Percentiles rank a stretch among this genome's conserved stretches.
Conservation (phyloP, 2,329 filamentous ascomycete genomes). For the Hypoxylon sp. region DNA sequence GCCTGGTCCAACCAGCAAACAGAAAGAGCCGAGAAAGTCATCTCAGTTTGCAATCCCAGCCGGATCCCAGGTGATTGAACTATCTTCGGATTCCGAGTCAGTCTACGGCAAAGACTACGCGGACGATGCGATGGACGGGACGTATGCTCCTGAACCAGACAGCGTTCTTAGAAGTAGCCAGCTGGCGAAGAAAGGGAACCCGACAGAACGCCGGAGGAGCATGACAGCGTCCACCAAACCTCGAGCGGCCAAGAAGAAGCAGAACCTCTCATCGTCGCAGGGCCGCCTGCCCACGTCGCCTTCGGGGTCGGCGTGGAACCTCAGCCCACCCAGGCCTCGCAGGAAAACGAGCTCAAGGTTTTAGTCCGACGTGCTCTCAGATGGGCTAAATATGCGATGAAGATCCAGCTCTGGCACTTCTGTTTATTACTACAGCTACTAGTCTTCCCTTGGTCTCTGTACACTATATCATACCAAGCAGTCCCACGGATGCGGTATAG, state of each 20-base stretch:
- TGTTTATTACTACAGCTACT: neutral
- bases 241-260: conserved; percentile 6
- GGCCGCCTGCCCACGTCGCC: conserved; percentile 5
- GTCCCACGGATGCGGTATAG: neutral
- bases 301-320: conserved; percentile 1
- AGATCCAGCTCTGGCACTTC: neutral
- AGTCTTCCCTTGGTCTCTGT: neutral
- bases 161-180: conserved; percentile 32
- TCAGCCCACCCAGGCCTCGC: conserved; percentile 17
- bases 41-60: conserved; percentile 46
- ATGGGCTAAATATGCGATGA: neutral
- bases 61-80: conserved; percentile 50
- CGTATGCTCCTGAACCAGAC: conserved; percentile 41
- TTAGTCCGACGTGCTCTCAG: conserved; percentile 5
- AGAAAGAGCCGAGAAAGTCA: conserved; percentile 9
- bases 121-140: conserved; percentile 51
- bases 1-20: conserved; percentile 30
- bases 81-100: conserved; percentile 48
- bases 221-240: conserved; percentile 22
- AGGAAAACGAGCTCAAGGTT: conserved; percentile 36
- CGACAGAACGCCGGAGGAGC: conserved; percentile 11
- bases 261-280: conserved; percentile 26
- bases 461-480: neutral
- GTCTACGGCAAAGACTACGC: conserved; percentile 48
- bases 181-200: conserved; percentile 37